These are phyloP conservation scores for Lagenaria siceraria DNA, from an alignment of 306 rosid species.

Conservation along the genomic window DNA sequence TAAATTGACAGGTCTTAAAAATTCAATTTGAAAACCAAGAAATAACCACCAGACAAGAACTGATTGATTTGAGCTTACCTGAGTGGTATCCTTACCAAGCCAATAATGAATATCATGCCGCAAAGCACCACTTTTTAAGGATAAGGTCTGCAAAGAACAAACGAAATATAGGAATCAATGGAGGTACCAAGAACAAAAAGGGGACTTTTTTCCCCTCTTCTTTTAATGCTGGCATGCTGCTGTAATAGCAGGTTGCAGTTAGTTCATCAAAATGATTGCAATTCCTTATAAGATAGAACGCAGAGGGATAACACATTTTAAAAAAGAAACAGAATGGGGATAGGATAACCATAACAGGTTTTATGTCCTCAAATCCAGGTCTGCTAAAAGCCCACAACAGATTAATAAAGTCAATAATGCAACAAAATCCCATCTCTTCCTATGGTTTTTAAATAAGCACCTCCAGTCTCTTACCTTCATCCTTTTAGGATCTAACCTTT, in stretches of 20 bases:
- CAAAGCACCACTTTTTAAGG: slow-evolving; percentile 78
- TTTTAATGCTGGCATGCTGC: background rate
- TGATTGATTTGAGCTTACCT: slow-evolving; percentile 28
- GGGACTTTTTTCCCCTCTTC: background rate
- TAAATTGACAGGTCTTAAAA: slow-evolving; percentile 25
- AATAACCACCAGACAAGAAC: background rate
- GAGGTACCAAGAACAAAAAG: background rate
- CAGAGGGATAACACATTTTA: background rate
- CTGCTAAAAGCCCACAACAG: background rate
- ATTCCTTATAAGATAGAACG: background rate
- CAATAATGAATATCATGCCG: slow-evolving; percentile 92
- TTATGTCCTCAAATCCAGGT: background rate
- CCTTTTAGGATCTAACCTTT: background rate
- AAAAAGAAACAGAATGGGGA: background rate
- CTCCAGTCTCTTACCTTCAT: background rate
- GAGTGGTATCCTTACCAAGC: slow-evolving; percentile 91
- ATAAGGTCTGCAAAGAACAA: slow-evolving; percentile 43
- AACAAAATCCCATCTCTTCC: background rate
- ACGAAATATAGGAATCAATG: background rate
- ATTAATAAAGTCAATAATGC: background rate
- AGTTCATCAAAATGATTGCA: background rate
- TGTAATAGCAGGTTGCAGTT: slow-evolving; percentile 1
- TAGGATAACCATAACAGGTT: background rate
- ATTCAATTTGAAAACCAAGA: slow-evolving; percentile 8
- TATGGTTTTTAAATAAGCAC: background rate